Evolutionary conservation across 1,139 yeast species (phyloP), one percentile per base, ranked within the genome.

Genomic region (Geotrichum aggregatum): DNA sequence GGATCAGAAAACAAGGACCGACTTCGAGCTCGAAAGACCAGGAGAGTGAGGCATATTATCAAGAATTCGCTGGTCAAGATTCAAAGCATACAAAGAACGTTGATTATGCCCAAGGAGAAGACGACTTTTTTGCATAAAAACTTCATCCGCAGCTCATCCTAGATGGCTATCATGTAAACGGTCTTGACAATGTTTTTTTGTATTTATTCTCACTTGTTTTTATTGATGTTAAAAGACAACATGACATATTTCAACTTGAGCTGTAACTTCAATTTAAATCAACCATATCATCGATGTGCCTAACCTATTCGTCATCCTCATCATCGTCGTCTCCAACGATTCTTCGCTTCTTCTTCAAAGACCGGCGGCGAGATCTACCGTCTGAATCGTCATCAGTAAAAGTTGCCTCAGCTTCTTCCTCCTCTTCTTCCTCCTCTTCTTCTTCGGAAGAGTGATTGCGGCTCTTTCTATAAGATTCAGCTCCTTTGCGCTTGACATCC

Each of bases 241-340:
- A 24, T 24, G 28, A 8, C 28, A 24, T 24, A 24, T 5, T 24
- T 8, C 28, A 5, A 24, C 28, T n/a, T n/a, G n/a, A n/a, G n/a
- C n/a, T n/a, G n/a, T n/a, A n/a, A n/a, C n/a, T n/a, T n/a, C n/a
- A 30, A 30, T 14, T 30, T 3, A 30, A 30, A 30, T 13, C 34
- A 30, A n/a, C 18, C 36, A n/a, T 11, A 16, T 34, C 3, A 4
- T n/a, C 14, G 11, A 34, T 36, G 19, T 6, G 18, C 8, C 5
- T 35, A 19, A 8, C 13, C 11, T 16, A 19, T 26, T 31, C 16
- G 18, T 42, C 46, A 2, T 71, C 75, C 30, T 69, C 74, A 55
- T 71, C 75, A 59, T 73, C 92, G 64, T 82, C 94, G 68, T 78
- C 94, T 65, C 75, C 92, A 41, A 65, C 58, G 38, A 66, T 58